Percentiles rank a stretch among this genome's conserved stretches.
Evolutionary conservation across 2,329 filamentous ascomycete genomes (phyloP).

Genomic region (Fonsecaea erecta): DNA sequence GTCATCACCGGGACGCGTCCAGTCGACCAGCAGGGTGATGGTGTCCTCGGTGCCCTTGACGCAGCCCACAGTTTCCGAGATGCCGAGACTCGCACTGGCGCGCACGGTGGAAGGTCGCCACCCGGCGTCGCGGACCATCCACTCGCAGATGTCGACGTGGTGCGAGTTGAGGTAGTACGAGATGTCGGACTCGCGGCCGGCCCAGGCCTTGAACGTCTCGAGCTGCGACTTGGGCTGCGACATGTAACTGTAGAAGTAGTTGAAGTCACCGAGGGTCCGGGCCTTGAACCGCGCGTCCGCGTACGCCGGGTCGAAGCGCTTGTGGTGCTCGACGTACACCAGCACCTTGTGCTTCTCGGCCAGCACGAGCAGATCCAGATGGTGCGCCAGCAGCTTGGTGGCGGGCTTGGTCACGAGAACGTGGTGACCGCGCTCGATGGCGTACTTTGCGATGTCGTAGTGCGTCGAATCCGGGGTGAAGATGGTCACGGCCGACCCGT

Average conservation of each 20-base stretch:
- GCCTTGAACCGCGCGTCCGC: conserved; percentile 72
- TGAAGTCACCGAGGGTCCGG: conserved; percentile 86
- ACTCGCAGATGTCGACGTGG: conserved; percentile 90
- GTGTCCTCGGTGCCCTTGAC: conserved; percentile 85
- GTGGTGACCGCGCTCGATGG: conserved; percentile 84
- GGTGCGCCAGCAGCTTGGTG: conserved; percentile 80
- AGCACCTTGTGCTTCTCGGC: conserved; percentile 77
- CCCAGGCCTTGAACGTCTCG: conserved; percentile 94
- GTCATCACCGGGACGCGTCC: conserved; percentile 60
- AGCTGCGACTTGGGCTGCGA: conserved; percentile 88
- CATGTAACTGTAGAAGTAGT: conserved; percentile 99
- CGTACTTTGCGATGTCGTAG: conserved; percentile 88
- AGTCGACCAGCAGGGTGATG: conserved; percentile 87
- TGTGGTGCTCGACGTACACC: conserved; percentile 95
- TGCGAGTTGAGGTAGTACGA: conserved; percentile 96
- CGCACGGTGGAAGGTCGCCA: conserved; percentile 80
- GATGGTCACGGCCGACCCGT: conserved; percentile 89
- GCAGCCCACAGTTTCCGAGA: conserved; percentile 78
- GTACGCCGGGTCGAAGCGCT: conserved; percentile 93
- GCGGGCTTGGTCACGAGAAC: conserved; percentile 94
- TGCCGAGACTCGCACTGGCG: conserved; percentile 76
- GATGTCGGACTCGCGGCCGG: conserved; percentile 88
- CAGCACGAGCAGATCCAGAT: conserved; percentile 74
- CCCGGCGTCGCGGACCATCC: conserved; percentile 81
- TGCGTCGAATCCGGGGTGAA: conserved; percentile 95